Evolutionary conservation across 2,329 filamentous ascomycete species (phyloP).

Genomic region (Trichoderma aggressivum): DNA sequence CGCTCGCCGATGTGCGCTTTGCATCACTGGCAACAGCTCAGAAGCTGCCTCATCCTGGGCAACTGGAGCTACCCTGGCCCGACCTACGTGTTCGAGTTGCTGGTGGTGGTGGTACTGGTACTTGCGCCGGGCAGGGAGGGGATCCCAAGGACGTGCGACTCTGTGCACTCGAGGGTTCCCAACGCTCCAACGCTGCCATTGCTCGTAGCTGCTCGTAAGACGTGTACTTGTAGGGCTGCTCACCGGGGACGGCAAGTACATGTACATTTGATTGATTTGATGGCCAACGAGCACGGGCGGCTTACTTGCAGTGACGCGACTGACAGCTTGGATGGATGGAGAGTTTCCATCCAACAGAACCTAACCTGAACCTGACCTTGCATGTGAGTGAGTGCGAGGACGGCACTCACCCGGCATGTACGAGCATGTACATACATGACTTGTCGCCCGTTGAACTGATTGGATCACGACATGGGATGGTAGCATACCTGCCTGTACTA

Average conservation of each 20-base stretch:
- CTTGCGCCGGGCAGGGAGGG: not conserved
- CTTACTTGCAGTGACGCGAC: conserved; percentile 1
- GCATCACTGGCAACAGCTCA: not conserved
- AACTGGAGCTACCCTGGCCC: conserved; percentile 2
- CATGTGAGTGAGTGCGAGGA: not conserved
- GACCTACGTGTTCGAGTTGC: not conserved
- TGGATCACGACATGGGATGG: not conserved
- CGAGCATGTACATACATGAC: not conserved
- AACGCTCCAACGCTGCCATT: not conserved
- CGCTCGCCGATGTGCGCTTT: conserved; percentile 2
- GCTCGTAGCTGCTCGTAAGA: not conserved
- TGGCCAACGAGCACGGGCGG: not conserved
- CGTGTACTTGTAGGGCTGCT: not conserved
- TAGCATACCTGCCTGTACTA: not conserved
- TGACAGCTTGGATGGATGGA: not conserved
- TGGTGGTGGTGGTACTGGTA: not conserved
- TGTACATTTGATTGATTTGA: not conserved
- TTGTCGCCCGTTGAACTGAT: not conserved
- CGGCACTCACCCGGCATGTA: not conserved
- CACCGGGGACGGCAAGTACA: not conserved
- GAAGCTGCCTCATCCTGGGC: not conserved
- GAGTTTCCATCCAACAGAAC: not conserved
- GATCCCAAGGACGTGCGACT: not conserved
- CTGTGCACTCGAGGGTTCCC: not conserved
- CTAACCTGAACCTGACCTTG: not conserved